These are phyloP conservation scores for Zygosaccharomyces sapae DNA, from an alignment of 1,139 yeast species.

Conservation along the genomic window DNA sequence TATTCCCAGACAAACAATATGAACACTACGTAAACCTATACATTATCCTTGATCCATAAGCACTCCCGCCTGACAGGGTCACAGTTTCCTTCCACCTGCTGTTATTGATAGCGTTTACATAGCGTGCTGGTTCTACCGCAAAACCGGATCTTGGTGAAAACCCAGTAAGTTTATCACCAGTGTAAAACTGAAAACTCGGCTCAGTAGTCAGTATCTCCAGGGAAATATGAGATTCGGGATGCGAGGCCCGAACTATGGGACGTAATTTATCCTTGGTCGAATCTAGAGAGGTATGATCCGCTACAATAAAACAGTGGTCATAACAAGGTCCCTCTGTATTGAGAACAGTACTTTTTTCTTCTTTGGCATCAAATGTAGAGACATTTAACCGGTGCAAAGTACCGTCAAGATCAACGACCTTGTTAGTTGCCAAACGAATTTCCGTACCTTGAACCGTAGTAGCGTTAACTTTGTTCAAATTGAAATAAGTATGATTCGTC, in stretches of 20 bases:
- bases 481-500: conserved; percentile 65
- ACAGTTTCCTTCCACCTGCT: conserved; percentile 51
- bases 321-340: conserved; percentile 34
- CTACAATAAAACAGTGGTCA: conserved; percentile 54
- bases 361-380: conserved; percentile 20
- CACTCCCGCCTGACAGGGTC: conserved; percentile 48
- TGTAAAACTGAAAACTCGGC: conserved; percentile 65
- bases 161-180: conserved; percentile 50
- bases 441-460: conserved; percentile 30
- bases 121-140: conserved; percentile 62
- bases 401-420: conserved; percentile 55
- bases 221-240: conserved; percentile 44
- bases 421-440: conserved; percentile 33
- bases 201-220: conserved; percentile 54
- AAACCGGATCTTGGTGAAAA: conserved; percentile 50
- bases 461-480: conserved; percentile 36
- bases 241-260: conserved; percentile 45
- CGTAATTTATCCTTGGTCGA: conserved; percentile 38
- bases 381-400: conserved; percentile 36
- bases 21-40: conserved; percentile 28
- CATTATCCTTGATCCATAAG: conserved; percentile 51
- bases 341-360: conserved; percentile 19
- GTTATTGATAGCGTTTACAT: conserved; percentile 51
- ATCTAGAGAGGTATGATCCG: conserved; percentile 40
- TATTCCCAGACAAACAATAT: too few relatives aligned